These are phyloP conservation scores for Nakazawaea holstii DNA, from an alignment of 805 yeast genomes.

Conservation along the genomic window DNA sequence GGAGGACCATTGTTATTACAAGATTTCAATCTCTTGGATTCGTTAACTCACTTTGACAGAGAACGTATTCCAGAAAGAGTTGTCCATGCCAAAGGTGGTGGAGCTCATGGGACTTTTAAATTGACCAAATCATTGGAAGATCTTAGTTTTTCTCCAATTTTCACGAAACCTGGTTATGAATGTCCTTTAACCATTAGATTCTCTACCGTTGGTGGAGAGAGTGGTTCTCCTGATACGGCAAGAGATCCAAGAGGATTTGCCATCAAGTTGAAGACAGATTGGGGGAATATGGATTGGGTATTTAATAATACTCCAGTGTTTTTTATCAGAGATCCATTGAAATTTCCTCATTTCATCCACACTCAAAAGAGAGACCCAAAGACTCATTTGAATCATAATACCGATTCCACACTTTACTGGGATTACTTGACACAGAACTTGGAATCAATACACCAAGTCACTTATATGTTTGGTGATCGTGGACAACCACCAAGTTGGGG, in stretches of 20 bases:
- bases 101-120: slow-evolving; percentile 56
- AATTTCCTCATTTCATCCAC: slow-evolving; percentile 63
- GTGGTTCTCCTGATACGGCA: slow-evolving; percentile 59
- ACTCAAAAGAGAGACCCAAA: slow-evolving; percentile 68
- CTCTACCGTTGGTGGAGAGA: slow-evolving; percentile 68
- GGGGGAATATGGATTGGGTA: slow-evolving; percentile 68
- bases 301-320: slow-evolving; percentile 69
- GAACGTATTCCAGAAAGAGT: slow-evolving; percentile 66
- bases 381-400: slow-evolving; percentile 41
- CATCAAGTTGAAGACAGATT: slow-evolving; percentile 60
- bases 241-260: slow-evolving; percentile 72
- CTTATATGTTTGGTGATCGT: slow-evolving; percentile 53
- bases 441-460: slow-evolving; percentile 53
- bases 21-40: slow-evolving; percentile 53
- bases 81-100: slow-evolving; percentile 64
- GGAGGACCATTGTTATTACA: slow-evolving; percentile 56
- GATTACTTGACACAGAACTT: slow-evolving; percentile 51
- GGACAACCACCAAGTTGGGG: slow-evolving; percentile 55
- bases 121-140: slow-evolving; percentile 54
- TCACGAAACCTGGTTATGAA: slow-evolving; percentile 35
- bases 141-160: slow-evolving; percentile 37
- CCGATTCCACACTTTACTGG: slow-evolving; percentile 52
- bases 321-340: slow-evolving; percentile 58
- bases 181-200: slow-evolving; percentile 43
- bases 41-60: slow-evolving; percentile 55